phyloP scores from a whole-genome alignment of 73 alveolate genomes.

The Stentor roeselii region DNA sequence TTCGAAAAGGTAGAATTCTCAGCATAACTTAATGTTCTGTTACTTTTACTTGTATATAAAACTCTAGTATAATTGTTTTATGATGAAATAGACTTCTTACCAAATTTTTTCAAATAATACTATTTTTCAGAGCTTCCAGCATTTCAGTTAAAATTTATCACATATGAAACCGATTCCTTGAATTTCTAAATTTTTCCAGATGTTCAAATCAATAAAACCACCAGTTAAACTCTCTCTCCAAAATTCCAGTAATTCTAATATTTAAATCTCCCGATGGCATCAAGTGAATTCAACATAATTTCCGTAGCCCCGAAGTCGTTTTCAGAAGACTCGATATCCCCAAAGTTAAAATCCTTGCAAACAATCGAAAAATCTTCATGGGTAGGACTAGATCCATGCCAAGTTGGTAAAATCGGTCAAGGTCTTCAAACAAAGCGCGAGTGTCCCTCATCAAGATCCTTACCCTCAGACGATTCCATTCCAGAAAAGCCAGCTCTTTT shows the following conservation, averaged over 20 bases:
- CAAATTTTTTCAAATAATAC: too few relatives aligned
- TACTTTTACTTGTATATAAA: too few relatives aligned
- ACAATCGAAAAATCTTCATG: not conserved
- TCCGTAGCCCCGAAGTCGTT: conserved; percentile 18
- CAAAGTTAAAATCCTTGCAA: not conserved
- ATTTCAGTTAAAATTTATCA: too few relatives aligned
- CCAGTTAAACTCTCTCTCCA: too few relatives aligned
- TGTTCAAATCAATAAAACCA: too few relatives aligned
- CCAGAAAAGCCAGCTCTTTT: conserved; percentile 2
- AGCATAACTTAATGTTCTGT: too few relatives aligned
- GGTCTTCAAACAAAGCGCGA: conserved; percentile 9
- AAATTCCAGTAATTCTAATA: not conserved
- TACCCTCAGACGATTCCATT: not conserved
- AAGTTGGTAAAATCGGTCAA: not conserved
- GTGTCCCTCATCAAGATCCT: not conserved
- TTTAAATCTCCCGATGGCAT: not conserved
- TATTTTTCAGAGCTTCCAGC: too few relatives aligned
- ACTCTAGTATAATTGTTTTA: too few relatives aligned
- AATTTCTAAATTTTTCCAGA: not conserved
- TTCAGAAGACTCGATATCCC: not conserved
- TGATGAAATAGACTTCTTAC: too few relatives aligned
- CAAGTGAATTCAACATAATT: conserved; percentile 13
- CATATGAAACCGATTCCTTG: not conserved
- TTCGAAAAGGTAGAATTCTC: too few relatives aligned
- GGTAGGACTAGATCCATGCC: not conserved